These are phyloP conservation scores for Meyerozyma elateridarum DNA, from an alignment of 1,139 yeast genomes.

Conservation along the genomic window DNA sequence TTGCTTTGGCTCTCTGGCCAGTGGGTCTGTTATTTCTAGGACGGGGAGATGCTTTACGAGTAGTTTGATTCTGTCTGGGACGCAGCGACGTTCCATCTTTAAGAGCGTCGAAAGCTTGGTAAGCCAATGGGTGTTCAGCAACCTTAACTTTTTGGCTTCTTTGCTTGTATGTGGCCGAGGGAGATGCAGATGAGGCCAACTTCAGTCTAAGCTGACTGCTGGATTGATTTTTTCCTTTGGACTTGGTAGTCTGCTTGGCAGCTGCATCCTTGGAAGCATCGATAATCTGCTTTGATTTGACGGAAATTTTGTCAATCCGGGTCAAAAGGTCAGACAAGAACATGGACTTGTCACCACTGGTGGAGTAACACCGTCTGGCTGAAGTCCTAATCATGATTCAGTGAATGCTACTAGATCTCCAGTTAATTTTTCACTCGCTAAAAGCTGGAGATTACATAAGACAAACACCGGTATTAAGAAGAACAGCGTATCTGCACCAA, in stretches of 20 bases:
- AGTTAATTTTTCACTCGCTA: no score
- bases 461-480: no score
- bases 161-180: no score
- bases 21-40: conserved; percentile 8
- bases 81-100: neutral
- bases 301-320: conserved; percentile 30
- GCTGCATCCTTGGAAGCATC: neutral
- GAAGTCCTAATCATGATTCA: conserved; percentile 1
- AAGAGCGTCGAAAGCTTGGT: conserved; percentile 1
- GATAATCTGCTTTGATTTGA: conserved; percentile 12
- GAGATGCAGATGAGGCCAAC: no score
- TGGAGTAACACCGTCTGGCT: conserved; percentile 5
- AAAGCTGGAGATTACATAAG: no score
- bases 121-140: conserved; percentile 21
- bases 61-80: conserved; percentile 1
- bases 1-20: conserved; percentile 4
- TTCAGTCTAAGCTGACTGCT: conserved; percentile 4
- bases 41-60: conserved; percentile 1
- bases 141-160: conserved; percentile 12
- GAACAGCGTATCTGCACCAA: no score
- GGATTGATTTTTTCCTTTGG: conserved; percentile 6
- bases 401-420: no score
- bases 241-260: no score
- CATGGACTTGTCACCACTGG: conserved; percentile 10
- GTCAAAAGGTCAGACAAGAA: conserved; percentile 31